phyloP scores from a whole-genome alignment of 2,329 filamentous ascomycete genomes.

The Acrocalymma vagum region DNA sequence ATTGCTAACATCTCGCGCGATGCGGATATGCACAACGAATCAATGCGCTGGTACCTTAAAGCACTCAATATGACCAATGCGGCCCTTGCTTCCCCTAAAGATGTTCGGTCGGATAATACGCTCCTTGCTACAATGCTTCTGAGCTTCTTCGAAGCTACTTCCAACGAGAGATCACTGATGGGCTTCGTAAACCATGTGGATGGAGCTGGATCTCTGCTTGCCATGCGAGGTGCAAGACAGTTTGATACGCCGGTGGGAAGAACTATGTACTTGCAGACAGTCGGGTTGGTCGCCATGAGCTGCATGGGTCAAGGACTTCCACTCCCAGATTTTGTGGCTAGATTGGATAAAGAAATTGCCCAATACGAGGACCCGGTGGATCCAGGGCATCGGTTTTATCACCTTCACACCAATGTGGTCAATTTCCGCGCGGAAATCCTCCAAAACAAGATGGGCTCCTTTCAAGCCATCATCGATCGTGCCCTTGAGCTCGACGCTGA shows the following conservation, averaged over 20 bases:
- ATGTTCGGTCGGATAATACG: conserved; percentile 41
- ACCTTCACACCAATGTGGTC: conserved; percentile 34
- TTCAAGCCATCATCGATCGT: conserved; percentile 30
- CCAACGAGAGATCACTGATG: conserved; percentile 34
- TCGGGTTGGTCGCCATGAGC: conserved; percentile 35
- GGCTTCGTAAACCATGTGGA: conserved; percentile 47
- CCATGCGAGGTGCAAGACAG: conserved; percentile 38
- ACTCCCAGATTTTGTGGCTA: conserved; percentile 33
- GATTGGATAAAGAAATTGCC: conserved; percentile 31
- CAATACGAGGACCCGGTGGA: conserved; percentile 29
- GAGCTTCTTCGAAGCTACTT: conserved; percentile 44
- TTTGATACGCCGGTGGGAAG: conserved; percentile 37
- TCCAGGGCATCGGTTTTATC: conserved; percentile 36
- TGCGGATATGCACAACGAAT: conserved; percentile 31
- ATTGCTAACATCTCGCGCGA: conserved; percentile 39
- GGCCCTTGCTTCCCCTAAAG: conserved; percentile 32
- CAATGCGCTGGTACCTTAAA: conserved; percentile 39
- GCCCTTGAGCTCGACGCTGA: conserved; percentile 34
- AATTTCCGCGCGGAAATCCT: conserved; percentile 38
- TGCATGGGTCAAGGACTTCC: conserved; percentile 33
- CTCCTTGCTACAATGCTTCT: conserved; percentile 40
- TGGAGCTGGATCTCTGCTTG: conserved; percentile 42
- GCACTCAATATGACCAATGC: conserved; percentile 42
- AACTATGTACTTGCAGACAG: conserved; percentile 41
- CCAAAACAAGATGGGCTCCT: conserved; percentile 15